Conservation (phyloP, 139 green algal species). For the Pleodorina starrii region DNA sequence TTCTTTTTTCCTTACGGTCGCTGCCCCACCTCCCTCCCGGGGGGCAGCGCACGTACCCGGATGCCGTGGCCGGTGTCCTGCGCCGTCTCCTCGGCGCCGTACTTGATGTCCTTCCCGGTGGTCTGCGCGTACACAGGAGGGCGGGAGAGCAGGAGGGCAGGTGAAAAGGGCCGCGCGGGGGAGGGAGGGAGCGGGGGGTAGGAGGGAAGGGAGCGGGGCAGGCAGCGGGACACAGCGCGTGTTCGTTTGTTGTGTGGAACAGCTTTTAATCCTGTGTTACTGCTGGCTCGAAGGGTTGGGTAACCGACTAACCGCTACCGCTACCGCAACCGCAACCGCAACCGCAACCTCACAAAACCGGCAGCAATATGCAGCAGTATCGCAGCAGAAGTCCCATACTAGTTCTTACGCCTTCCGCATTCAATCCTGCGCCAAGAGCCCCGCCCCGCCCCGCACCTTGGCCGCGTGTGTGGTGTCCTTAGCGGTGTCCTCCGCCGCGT, state of each 20-base stretch:
- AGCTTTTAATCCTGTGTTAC: too few relatives aligned
- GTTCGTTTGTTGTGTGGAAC: too few relatives aligned
- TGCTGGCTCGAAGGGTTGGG: too few relatives aligned
- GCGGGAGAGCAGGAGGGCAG: not conserved
- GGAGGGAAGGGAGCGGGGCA: too few relatives aligned
- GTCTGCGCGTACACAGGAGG: too few relatives aligned
- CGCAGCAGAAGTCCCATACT: not conserved
- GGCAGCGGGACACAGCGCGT: too few relatives aligned
- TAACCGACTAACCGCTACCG: too few relatives aligned
- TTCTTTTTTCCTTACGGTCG: not conserved
- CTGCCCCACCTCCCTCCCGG: not conserved
- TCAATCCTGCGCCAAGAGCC: too few relatives aligned
- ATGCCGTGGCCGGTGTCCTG: conserved; percentile 26
- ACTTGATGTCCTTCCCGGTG: conserved; percentile 38
- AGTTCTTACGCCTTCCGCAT: too few relatives aligned
- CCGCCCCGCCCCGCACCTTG: conserved; percentile 18
- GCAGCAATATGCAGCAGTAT: not conserved
- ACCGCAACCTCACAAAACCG: not conserved
- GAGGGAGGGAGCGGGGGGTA: not conserved
- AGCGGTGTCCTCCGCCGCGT: conserved; percentile 30
- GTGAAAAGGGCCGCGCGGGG: not conserved
- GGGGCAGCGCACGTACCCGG: not conserved
- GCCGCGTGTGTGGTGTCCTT: conserved; percentile 20
- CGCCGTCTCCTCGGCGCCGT: conserved; percentile 15
- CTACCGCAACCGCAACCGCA: too few relatives aligned